Evolutionary conservation across 495 filamentous ascomycete genomes (phyloP).

Genomic region (Hyaloscypha bicolor): DNA sequence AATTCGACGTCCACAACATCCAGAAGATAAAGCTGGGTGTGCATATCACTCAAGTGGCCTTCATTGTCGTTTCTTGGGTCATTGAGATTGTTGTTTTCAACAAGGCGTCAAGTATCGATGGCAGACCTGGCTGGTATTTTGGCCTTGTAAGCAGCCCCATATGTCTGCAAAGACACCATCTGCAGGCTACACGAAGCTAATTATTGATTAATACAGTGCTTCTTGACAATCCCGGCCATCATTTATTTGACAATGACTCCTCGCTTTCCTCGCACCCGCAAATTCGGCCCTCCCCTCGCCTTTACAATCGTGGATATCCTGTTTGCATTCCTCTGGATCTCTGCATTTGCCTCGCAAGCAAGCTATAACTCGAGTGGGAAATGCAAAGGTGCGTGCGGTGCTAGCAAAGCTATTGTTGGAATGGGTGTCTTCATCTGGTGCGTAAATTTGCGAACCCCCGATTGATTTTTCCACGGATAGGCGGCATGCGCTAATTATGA

Average conservation of each 20-base stretch:
- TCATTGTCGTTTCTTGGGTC: constrained; percentile 71
- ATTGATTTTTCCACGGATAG: constrained; percentile 7
- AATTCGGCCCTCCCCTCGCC: constrained; percentile 80
- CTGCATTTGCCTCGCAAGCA: constrained; percentile 76
- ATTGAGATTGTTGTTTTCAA: constrained; percentile 72
- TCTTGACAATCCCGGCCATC: constrained; percentile 78
- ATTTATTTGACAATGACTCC: constrained; percentile 84
- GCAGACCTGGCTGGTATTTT: constrained; percentile 74
- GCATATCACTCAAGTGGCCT: constrained; percentile 63
- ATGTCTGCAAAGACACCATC: not conserved
- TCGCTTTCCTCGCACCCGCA: constrained; percentile 78
- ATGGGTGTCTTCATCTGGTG: constrained; percentile 84
- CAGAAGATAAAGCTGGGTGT: constrained; percentile 58
- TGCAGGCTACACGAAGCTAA: not conserved
- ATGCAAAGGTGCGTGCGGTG: constrained; percentile 59
- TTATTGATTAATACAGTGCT: constrained; percentile 61
- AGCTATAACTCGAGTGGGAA: constrained; percentile 58
- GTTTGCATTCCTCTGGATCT: constrained; percentile 81
- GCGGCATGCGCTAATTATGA: not conserved
- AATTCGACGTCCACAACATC: constrained; percentile 51
- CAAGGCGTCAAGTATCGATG: constrained; percentile 62
- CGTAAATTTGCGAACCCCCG: constrained; percentile 30
- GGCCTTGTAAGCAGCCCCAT: constrained; percentile 61
- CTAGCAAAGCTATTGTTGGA: constrained; percentile 78
- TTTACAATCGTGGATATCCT: constrained; percentile 74